These are phyloP conservation scores for Candida odintsovae DNA, from an alignment of 805 yeast species.

Conservation along the genomic window DNA sequence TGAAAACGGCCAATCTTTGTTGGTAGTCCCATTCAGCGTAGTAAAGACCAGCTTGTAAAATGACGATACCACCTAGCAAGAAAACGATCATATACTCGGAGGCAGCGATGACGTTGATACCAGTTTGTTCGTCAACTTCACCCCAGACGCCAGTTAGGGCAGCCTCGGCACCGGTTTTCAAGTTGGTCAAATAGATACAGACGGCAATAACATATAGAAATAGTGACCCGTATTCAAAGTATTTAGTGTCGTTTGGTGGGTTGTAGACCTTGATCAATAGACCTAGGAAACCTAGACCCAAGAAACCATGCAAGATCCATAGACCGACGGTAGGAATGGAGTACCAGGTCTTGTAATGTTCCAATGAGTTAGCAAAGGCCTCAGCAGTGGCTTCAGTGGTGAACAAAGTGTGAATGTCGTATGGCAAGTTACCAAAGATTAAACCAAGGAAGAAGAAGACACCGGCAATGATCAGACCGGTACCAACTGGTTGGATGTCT, in stretches of 20 bases:
- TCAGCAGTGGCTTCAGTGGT: constrained; percentile 39
- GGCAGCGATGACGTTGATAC: constrained; percentile 89
- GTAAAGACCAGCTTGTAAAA: constrained; percentile 84
- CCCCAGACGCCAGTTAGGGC: constrained; percentile 82
- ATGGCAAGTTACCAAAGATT: constrained; percentile 72
- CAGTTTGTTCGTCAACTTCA: constrained; percentile 81
- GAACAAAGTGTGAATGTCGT: constrained; percentile 76
- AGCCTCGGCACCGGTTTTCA: constrained; percentile 72
- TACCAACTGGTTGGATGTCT: constrained; percentile 42
- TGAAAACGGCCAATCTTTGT: constrained; percentile 29
- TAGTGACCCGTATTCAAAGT: constrained; percentile 86
- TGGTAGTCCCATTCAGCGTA: constrained; percentile 66
- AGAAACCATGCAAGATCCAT: constrained; percentile 56
- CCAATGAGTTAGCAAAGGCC: constrained; percentile 56
- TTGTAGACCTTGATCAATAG: constrained; percentile 72
- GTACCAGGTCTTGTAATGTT: constrained; percentile 75
- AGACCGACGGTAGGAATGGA: constrained; percentile 52
- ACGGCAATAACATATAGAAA: constrained; percentile 66
- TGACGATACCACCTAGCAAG: constrained; percentile 69
- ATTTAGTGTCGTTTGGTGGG: constrained; percentile 79
- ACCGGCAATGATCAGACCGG: constrained; percentile 38
- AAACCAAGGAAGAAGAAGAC: constrained; percentile 74
- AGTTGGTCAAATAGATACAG: constrained; percentile 79
- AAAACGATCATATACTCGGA: constrained; percentile 71
- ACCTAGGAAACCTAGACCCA: constrained; percentile 65